Base-by-base conservation (phyloP, 176 grass and related monocot genomes). In the Ensete glaucum region DNA sequence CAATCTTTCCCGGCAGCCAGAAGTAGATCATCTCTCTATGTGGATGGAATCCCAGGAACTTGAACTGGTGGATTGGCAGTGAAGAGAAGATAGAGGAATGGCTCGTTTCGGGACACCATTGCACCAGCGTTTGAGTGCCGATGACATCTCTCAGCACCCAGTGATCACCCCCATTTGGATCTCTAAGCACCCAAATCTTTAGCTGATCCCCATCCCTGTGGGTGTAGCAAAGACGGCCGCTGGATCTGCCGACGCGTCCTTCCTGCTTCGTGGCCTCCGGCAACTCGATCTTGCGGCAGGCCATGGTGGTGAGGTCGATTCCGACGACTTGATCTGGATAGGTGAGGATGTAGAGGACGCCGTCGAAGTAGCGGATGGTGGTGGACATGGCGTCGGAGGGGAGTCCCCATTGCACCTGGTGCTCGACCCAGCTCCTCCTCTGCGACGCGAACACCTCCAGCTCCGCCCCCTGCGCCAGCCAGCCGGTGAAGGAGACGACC, bases 401-500 rank as follows among this genome's bases (percentile, higher is more conserved):
- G 68, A 92, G 22, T 4, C 89, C 87, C 77, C 88, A 96, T 24
- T 84, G 49, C 56, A 96, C 67, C 68, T 81, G 72, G 72, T 82
- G 84, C 50, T 81, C 78, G 17, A 25, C 2, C 92, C 92, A 96
- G 29, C 24, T 64, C 17, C 80, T 75, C 76, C 23, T 10, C 78
- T 78, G 72, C 1, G 92, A 92, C 20, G 82, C 83, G 87, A 89
- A 96, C 26, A 89, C 85, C 81, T 96, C 92, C 9, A 96, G 7
- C 62, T 86, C 64, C 22, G 92, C 89, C 71, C 92, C 89, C 0
- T 57, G 78, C 1, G 80, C 77, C 1, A 81, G 84, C 89, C 89
- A 96, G 3, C 75, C 82, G 5, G 89, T 87, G 92, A 96, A 96
- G 87, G 88, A 96, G 9, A 96, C 72, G 63, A 96, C 89, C 82